Evolutionary conservation across 768 basidiomycete genomes (phyloP).

Genomic region (Tephrocybe sp.): DNA sequence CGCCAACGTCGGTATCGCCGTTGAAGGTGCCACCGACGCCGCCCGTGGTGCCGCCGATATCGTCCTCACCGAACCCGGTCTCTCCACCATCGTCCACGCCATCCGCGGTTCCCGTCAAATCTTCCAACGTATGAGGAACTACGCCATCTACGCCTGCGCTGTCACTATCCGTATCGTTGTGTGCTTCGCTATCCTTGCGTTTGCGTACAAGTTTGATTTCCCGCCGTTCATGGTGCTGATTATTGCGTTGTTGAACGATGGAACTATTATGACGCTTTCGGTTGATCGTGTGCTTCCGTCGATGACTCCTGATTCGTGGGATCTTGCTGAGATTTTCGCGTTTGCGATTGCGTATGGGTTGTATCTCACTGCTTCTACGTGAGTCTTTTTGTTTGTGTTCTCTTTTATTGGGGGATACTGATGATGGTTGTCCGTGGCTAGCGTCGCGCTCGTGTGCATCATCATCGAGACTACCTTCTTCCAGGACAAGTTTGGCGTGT

Average conservation of each 20-base stretch:
- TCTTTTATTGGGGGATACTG: slow-evolving; percentile 8
- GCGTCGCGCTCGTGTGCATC: slow-evolving; percentile 74
- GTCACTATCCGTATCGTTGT: slow-evolving; percentile 99
- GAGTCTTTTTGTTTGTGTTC: slow-evolving; percentile 28
- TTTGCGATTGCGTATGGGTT: slow-evolving; percentile 95
- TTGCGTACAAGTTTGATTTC: slow-evolving; percentile 97
- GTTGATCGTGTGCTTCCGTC: slow-evolving; percentile 96
- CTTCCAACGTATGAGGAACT: slow-evolving; percentile 99
- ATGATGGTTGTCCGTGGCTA: slow-evolving; percentile 23
- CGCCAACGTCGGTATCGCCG: slow-evolving; percentile 99
- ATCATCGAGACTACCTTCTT: slow-evolving; percentile 90
- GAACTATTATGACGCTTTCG: slow-evolving; percentile 98
- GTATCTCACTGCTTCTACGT: slow-evolving; percentile 92
- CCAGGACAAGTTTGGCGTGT: slow-evolving; percentile 80
- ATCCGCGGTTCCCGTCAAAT: slow-evolving; percentile 98
- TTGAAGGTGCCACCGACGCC: slow-evolving; percentile 98
- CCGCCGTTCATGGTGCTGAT: slow-evolving; percentile 99
- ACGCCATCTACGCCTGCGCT: slow-evolving; percentile 93
- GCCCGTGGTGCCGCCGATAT: slow-evolving; percentile 99
- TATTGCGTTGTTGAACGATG: slow-evolving; percentile 95
- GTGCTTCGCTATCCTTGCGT: slow-evolving; percentile 93
- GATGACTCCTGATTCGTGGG: slow-evolving; percentile 92
- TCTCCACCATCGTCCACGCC: slow-evolving; percentile 98
- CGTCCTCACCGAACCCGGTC: slow-evolving; percentile 95
- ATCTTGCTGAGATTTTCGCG: slow-evolving; percentile 92